Evolutionary conservation across 176 grass and related monocot species (phyloP).

Genomic region (Lolium perenne): DNA sequence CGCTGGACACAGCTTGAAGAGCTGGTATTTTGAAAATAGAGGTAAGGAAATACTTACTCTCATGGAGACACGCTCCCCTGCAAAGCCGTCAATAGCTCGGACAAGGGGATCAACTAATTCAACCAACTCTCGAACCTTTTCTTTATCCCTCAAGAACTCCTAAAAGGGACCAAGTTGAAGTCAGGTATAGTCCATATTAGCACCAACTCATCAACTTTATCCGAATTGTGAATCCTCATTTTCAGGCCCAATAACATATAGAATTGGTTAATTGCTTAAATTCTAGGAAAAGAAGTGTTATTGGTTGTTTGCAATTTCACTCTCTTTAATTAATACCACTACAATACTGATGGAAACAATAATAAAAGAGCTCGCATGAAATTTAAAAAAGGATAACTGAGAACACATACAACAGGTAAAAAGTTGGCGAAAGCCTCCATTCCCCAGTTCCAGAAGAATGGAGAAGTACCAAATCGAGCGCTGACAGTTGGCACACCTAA

Average conservation of each 20-base stretch:
- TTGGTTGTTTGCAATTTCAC: background rate
- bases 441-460: slow-evolving; percentile 99
- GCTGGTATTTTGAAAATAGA: background rate
- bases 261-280: background rate
- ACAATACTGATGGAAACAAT: background rate
- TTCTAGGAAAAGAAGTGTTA: background rate
- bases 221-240: slow-evolving; percentile 8
- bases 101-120: slow-evolving; percentile 72
- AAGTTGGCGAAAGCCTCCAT: slow-evolving; percentile 89
- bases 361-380: background rate
- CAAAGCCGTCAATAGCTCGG: slow-evolving; percentile 77
- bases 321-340: background rate
- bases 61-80: slow-evolving; percentile 76
- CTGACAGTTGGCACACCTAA: slow-evolving; percentile 91
- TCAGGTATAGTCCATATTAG: slow-evolving; percentile 33
- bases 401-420: slow-evolving; percentile 73
- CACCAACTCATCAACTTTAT: slow-evolving; percentile 17
- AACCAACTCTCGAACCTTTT: slow-evolving; percentile 67
- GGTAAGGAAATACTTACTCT: slow-evolving; percentile 63
- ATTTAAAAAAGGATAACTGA: slow-evolving; percentile 23
- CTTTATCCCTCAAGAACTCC: slow-evolving; percentile 78
- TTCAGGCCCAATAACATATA: background rate
- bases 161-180: slow-evolving; percentile 34
- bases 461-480: slow-evolving; percentile 91
- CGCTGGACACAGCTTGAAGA: background rate